Evolutionary conservation across 2,329 filamentous ascomycete genomes (phyloP).

Genomic region (Myrmaecium sp.): DNA sequence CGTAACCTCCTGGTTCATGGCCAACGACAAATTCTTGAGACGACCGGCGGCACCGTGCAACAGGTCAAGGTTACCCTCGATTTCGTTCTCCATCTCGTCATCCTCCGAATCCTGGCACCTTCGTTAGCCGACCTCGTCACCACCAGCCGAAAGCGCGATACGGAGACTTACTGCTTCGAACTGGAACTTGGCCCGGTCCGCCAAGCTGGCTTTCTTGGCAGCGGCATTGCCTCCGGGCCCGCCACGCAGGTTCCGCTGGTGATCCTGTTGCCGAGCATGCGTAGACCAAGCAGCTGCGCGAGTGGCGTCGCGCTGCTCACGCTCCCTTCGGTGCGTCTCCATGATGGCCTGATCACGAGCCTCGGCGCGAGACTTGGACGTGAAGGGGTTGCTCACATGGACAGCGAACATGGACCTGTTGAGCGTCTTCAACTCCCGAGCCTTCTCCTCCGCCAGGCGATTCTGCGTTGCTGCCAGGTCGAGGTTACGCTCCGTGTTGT

Average conservation of each 20-base stretch:
- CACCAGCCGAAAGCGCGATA: slow-evolving; percentile 19
- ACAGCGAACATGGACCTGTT: slow-evolving; percentile 80
- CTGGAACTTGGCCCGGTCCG: slow-evolving; percentile 55
- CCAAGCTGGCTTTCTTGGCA: slow-evolving; percentile 34
- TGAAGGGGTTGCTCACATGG: slow-evolving; percentile 36
- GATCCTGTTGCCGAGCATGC: slow-evolving; percentile 45
- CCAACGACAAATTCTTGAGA: slow-evolving; percentile 55
- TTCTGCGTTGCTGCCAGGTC: slow-evolving; percentile 66
- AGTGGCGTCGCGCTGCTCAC: slow-evolving; percentile 39
- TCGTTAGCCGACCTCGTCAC: slow-evolving; percentile 10
- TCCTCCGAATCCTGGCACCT: slow-evolving; percentile 21
- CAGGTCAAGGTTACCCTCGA: slow-evolving; percentile 34
- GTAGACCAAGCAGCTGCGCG: slow-evolving; percentile 34
- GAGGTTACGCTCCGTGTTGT: slow-evolving; percentile 64
- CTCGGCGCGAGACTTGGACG: slow-evolving; percentile 36
- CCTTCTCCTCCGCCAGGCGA: slow-evolving; percentile 61
- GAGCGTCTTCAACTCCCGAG: slow-evolving; percentile 65
- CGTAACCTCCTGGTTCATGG: slow-evolving; percentile 60
- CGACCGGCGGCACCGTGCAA: slow-evolving; percentile 46
- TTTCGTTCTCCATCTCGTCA: slow-evolving; percentile 46
- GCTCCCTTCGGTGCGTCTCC: slow-evolving; percentile 43
- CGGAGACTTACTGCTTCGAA: too few relatives aligned
- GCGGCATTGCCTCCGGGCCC: slow-evolving; percentile 33
- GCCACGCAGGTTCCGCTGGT: slow-evolving; percentile 33
- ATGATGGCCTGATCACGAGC: slow-evolving; percentile 53